Base-by-base conservation (phyloP, 2,329 filamentous ascomycete genomes). In the Pseudogymnoascus sp. region DNA sequence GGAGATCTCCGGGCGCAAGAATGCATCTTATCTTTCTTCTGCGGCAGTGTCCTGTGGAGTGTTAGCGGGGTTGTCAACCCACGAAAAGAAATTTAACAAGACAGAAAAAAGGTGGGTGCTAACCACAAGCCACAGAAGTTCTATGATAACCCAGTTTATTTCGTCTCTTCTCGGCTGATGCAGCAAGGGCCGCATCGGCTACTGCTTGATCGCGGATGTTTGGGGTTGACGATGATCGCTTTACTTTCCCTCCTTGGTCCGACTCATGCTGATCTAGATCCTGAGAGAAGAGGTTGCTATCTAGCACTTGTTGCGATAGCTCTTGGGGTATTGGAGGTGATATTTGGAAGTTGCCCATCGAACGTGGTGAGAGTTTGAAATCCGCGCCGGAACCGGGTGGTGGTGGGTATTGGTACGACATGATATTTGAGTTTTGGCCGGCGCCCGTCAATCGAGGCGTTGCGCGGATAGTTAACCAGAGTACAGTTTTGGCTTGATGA, bases 111-210 rank as follows among this genome's bases (percentile, higher is more conserved):
- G 50, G 58, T 34, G 30, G 63, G 41, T 62, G 85, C 92, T 84
- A 82, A 97, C 93, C 89, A 78, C 93, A 97, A 67, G 93, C 94
- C 68, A 97, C 90, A 47, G 92, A 95, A 35, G 91, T 96, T 70
- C 93, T 85, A 77, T 97, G 93, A 72, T 97, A 97, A 38, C 93
- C 93, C 64, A 97, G 81, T 75, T 96, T 97, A 74, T 96, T 97
- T 71, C 92, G 85, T 71, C 85, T 84, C 72, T 88, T 89, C 67
- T 88, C 83, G 35, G 82, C 79, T 38, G 72, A 71, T 41, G 71
- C 37, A 54, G 70, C 64, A 50, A 71, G 59, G 60, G 67, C 67
- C 65, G 69, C 43, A 62, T 72, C 68, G 43, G 67, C 62, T 64
- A 70, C 64, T 68, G 73, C 68, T 65, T 76, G 73, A 58, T 74